Conservation (phyloP, 495 filamentous ascomycete species). For the Penicillium egyptiacum region DNA sequence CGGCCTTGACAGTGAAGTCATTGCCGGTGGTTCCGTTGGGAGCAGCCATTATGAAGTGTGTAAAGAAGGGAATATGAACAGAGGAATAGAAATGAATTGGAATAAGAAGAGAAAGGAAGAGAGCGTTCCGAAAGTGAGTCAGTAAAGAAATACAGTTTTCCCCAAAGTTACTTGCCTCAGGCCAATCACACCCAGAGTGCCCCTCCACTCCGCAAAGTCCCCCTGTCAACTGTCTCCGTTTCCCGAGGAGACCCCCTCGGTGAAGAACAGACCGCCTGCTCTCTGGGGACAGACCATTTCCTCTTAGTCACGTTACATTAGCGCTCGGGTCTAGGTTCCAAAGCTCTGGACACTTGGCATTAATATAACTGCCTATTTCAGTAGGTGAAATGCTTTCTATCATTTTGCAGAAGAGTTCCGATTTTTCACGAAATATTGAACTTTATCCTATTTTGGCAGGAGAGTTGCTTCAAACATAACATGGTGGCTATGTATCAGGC, state of each 20-base stretch:
- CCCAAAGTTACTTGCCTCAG: slow-evolving; percentile 16
- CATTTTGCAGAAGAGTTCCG: neutral
- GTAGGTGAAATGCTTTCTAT: neutral
- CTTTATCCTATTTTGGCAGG: neutral
- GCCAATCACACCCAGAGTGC: slow-evolving; percentile 16
- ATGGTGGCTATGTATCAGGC: neutral
- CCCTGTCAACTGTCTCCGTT: neutral
- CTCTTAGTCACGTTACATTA: too few species aligned
- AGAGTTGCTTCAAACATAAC: neutral
- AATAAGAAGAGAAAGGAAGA: slow-evolving; percentile 9
- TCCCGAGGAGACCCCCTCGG: slow-evolving; percentile 13
- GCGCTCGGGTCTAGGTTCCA: too few species aligned
- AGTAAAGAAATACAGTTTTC: slow-evolving; percentile 19
- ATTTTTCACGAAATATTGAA: neutral
- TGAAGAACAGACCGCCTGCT: slow-evolving; percentile 12
- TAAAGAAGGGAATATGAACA: slow-evolving; percentile 14
- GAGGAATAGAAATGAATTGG: slow-evolving; percentile 1
- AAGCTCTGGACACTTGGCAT: neutral
- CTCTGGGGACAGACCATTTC: neutral
- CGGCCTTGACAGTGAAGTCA: slow-evolving; percentile 82
- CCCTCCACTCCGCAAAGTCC: slow-evolving; percentile 11
- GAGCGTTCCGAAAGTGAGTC: slow-evolving; percentile 20
- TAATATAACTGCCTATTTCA: neutral
- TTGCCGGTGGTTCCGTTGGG: slow-evolving; percentile 37
- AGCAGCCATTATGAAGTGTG: slow-evolving; percentile 37